phyloP scores from a whole-genome alignment of 2,329 filamentous ascomycete species.

The Beauveria sp. region DNA sequence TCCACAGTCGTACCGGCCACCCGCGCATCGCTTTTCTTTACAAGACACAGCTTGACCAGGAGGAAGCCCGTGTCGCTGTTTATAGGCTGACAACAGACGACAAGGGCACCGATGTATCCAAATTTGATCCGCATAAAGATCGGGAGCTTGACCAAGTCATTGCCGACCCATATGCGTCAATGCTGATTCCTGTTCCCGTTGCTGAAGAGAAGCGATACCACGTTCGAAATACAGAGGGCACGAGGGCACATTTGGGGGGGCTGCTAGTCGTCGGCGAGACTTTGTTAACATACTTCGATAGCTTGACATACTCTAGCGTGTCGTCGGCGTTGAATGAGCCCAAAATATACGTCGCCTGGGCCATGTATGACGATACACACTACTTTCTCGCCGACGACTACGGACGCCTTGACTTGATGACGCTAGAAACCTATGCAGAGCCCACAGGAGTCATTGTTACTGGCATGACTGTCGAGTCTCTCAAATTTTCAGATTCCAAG shows the following conservation, averaged over 20 bases:
- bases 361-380: conserved; percentile 68
- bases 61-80: conserved; percentile 48
- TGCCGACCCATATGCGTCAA: conserved; percentile 46
- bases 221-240: conserved; percentile 44
- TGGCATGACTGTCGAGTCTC: conserved; percentile 57
- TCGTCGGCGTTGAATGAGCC: conserved; percentile 61
- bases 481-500: conserved; percentile 21
- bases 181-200: conserved; percentile 56
- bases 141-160: conserved; percentile 47
- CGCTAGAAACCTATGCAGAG: conserved; percentile 61
- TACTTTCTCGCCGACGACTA: conserved; percentile 93
- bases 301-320: conserved; percentile 60
- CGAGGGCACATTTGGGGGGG: conserved; percentile 57
- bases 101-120: conserved; percentile 43
- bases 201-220: conserved; percentile 53
- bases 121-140: conserved; percentile 48
- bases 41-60: conserved; percentile 42
- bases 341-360: conserved; percentile 88
- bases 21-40: conserved; percentile 52
- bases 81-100: conserved; percentile 54
- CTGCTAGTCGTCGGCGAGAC: conserved; percentile 73
- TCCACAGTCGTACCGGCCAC: conserved; percentile 50
- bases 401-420: conserved; percentile 75
- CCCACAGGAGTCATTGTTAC: conserved; percentile 59
- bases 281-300: conserved; percentile 76